phyloP scores from a whole-genome alignment of 257 asterid genomes.

The Forsythia suspensa region DNA sequence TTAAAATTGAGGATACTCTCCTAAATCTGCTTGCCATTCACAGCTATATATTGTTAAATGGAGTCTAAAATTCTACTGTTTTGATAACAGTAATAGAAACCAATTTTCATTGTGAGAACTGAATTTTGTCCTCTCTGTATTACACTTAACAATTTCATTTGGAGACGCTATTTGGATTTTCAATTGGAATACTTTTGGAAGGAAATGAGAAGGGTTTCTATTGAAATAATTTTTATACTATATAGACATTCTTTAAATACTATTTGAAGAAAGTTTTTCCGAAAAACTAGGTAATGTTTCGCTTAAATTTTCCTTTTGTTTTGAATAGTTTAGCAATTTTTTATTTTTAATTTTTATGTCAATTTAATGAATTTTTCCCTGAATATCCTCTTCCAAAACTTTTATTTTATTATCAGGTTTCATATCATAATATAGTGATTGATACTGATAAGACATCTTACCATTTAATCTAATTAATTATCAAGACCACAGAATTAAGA shows the following conservation, averaged over 20 bases:
- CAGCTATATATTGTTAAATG: neutral
- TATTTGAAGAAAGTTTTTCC: neutral
- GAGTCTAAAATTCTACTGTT: neutral
- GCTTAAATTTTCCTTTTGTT: neutral
- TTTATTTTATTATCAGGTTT: neutral
- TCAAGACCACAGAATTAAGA: neutral
- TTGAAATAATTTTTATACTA: neutral
- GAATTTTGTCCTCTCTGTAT: neutral
- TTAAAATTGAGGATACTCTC: no score
- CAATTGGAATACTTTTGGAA: neutral
- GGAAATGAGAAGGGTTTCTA: neutral
- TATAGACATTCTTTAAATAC: neutral
- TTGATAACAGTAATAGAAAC: neutral
- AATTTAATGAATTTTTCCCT: neutral
- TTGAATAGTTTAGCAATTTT: neutral
- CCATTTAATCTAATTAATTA: neutral
- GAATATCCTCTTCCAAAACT: neutral
- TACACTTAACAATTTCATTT: neutral
- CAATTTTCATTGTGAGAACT: no score
- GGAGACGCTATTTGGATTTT: neutral
- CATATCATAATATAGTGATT: neutral
- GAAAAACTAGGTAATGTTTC: neutral
- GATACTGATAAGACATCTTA: neutral
- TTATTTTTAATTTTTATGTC: neutral
- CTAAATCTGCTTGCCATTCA: neutral